Percentiles rank a stretch among this genome's conserved stretches.
These are phyloP conservation scores for Crithidia bombi DNA, from an alignment of 208 protist species.

Conservation along the genomic window DNA sequence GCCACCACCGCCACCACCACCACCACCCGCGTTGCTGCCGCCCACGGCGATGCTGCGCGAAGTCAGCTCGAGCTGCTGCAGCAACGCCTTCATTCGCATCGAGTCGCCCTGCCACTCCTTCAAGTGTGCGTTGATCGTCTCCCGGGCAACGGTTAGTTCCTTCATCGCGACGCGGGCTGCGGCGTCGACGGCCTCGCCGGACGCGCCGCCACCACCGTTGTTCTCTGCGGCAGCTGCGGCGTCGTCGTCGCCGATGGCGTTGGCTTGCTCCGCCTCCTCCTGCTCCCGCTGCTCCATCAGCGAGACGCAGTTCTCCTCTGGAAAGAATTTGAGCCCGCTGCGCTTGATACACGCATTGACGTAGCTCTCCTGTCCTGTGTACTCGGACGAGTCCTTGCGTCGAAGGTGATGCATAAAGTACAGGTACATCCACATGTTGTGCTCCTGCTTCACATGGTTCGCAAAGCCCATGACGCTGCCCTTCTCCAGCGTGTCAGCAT, in stretches of 20 bases:
- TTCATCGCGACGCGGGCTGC: slow-evolving; percentile 31
- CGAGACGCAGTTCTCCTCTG: slow-evolving; percentile 62
- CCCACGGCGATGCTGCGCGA: slow-evolving; percentile 15
- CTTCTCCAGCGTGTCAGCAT: slow-evolving; percentile 83
- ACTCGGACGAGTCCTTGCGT: slow-evolving; percentile 76
- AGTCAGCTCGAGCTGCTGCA: slow-evolving; percentile 57
- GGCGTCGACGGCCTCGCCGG: slow-evolving; percentile 9
- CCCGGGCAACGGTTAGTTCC: slow-evolving; percentile 39
- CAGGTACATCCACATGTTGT: slow-evolving; percentile 97
- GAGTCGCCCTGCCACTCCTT: slow-evolving; percentile 45
- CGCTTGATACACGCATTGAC: slow-evolving; percentile 59
- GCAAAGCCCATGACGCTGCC: slow-evolving; percentile 68
- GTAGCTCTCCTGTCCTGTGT: slow-evolving; percentile 88
- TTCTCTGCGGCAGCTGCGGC: slow-evolving; percentile 19
- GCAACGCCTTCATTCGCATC: slow-evolving; percentile 44
- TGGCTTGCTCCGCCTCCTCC: slow-evolving; percentile 8
- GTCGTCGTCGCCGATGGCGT: slow-evolving; percentile 31
- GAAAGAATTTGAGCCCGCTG: slow-evolving; percentile 80
- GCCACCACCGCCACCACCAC: background rate
- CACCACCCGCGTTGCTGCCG: background rate
- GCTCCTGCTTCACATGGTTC: slow-evolving; percentile 87
- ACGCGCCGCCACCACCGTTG: background rate
- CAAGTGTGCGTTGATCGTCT: slow-evolving; percentile 36
- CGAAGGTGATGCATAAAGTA: slow-evolving; percentile 92
- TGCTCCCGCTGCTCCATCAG: slow-evolving; percentile 39